Conservation (phyloP, 345 rosid genomes). For the Cardiospermum halicacabum region DNA sequence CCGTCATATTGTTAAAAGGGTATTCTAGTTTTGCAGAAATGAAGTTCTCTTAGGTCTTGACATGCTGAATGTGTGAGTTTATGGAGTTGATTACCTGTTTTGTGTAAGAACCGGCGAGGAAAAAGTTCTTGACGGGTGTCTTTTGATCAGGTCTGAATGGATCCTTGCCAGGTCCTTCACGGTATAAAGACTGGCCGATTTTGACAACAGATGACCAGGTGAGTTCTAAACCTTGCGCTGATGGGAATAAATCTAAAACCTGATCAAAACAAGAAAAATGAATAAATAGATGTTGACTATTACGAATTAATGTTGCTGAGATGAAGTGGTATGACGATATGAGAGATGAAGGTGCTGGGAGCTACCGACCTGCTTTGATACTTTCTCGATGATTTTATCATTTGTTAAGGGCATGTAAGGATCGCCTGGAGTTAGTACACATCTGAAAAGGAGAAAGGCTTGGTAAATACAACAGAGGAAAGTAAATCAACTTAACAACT, state of each 20-base stretch:
- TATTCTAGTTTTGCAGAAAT: neutral
- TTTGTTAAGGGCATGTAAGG: constrained; percentile 90
- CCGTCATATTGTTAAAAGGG: neutral
- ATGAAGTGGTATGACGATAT: no score
- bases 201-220: constrained; percentile 96
- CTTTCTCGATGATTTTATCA: constrained; percentile 79
- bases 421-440: constrained; percentile 93
- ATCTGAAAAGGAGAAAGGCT: constrained; percentile 41
- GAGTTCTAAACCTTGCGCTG: constrained; percentile 78
- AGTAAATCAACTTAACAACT: neutral
- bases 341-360: neutral
- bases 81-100: constrained; percentile 70
- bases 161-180: constrained; percentile 94
- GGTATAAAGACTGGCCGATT: constrained; percentile 88
- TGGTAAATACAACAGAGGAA: neutral
- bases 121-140: constrained; percentile 86
- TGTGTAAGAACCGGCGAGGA: constrained; percentile 94
- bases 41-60: neutral
- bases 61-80: neutral
- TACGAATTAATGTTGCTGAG: neutral
- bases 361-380: constrained; percentile 68
- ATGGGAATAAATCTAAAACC: constrained; percentile 82
- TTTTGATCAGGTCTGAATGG: constrained; percentile 97
- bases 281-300: neutral
- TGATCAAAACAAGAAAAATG: constrained; percentile 19